Evolutionary conservation across 495 filamentous ascomycete genomes (phyloP).

Genomic region (Aspergillus taichungensis): DNA sequence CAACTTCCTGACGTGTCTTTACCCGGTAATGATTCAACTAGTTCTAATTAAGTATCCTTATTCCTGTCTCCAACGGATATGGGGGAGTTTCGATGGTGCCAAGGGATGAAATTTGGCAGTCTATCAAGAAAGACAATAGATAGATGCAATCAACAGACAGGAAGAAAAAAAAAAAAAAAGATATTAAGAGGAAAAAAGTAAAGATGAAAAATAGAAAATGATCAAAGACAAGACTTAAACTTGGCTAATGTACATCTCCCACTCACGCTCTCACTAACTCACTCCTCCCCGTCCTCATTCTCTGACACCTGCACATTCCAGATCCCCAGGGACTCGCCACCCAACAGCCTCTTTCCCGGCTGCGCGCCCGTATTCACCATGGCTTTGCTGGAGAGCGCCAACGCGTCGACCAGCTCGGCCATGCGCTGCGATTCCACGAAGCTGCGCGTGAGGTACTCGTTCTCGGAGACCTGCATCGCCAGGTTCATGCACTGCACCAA

Average conservation of each 20-base stretch:
- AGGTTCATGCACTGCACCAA: conserved; percentile 73
- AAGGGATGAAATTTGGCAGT: no score
- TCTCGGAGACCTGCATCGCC: conserved; percentile 54
- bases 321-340: conserved; percentile 37
- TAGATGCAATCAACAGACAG: neutral
- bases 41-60: no score
- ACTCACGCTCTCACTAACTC: no score
- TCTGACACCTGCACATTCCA: conserved; percentile 35
- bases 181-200: conserved; percentile 1
- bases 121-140: neutral
- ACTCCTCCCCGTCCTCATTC: conserved; percentile 15
- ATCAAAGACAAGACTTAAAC: no score
- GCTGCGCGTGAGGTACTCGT: conserved; percentile 52
- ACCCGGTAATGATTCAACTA: no score
- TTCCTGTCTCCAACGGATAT: no score
- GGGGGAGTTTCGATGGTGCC: no score
- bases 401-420: conserved; percentile 66
- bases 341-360: conserved; percentile 21
- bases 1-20: no score
- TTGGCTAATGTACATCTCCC: no score
- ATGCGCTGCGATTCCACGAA: conserved; percentile 60
- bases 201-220: conserved; percentile 7
- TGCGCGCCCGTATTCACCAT: conserved; percentile 50
- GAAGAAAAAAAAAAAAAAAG: neutral
- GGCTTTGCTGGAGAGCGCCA: conserved; percentile 64